Evolutionary conservation across 208 protist species (phyloP), one percentile per base, ranked within the genome.

Genomic region (Crithidia fasciculata): DNA sequence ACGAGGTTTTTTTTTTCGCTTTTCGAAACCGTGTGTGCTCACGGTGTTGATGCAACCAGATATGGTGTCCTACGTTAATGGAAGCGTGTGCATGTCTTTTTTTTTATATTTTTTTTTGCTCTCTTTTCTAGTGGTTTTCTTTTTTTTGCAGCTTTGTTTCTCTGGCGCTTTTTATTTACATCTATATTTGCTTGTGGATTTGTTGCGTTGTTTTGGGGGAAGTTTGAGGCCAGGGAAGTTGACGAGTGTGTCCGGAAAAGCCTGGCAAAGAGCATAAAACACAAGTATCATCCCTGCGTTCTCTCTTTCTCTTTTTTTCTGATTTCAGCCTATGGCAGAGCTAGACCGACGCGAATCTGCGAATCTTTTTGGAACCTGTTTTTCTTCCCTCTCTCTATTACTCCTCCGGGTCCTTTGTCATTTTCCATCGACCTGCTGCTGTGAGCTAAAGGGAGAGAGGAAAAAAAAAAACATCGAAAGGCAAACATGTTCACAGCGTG

Each of bases 61-160:
- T 62, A 45, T 9, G 19, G 57, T 16, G 6, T 8, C 18, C 5
- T 45, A 41, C 57, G 28, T 43, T 9, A 62, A 45, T 45, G 57
- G 40, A 63, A 41, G 45, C 54, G 13, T 36, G 18, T 45, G 8
- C 18, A 37, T n/a, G n/a, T n/a, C n/a, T 47, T 69, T 59, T 52
- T 63, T 44, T 58, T 59, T 59, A 40, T 37, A 8, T 37, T 49
- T 66, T 75, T 60, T 36, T 50, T 61, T 50, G 5, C 60, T 44
- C 43, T 9, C 15, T 56, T 66, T 73, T 69, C 41, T 68, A 45
- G 62, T 62, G 18, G 45, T 61, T 7, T 63, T 66, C 1, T 28
- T 55, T 61, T 7, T 63, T 66, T 28, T 28, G 28, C 28, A 28
- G 28, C 28, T 28, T 28, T 28, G 28, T 28, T 28, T 28, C 28